Base-by-base conservation (phyloP, 148 eudicot genomes). In the Vaccinium macrocarpon region DNA sequence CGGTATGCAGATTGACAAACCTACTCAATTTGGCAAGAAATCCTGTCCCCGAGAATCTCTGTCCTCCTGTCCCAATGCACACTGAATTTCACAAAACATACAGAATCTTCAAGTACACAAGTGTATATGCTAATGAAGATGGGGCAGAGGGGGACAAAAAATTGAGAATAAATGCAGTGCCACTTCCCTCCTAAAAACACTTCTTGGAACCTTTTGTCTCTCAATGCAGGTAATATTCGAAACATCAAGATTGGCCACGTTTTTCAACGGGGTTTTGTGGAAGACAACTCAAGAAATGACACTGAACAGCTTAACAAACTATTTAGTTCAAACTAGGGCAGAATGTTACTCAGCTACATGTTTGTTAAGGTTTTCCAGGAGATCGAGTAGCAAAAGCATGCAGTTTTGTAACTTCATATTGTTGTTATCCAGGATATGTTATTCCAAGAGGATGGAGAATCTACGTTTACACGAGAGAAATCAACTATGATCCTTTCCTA, bases 401-500 rank as follows among this genome's bases (percentile, higher is more conserved):
- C 13, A 32, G 35, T 32, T 56, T 42, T 59, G 46, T 8, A 3
- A 32, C n/a, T 56, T 18, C 8, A 6, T 57, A 32, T 32, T 32
- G 5, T 57, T 42, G 4, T 74, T 55, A 16, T 57, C 18, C 23
- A 94, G 98, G 98, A 66, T 95, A 80, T 76, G 82, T 92, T 80
- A 86, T 95, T 71, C 98, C 98, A 0, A 86, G 90, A 84, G 98
- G 97, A 10, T 95, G 98, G 98, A 95, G 88, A 89, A 94, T 95
- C 59, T 95, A 95, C 87, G 98, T 94, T 0, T 95, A 94, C 42
- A 91, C 93, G 9, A 91, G 98, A 75, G 98, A 95, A 84, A 86
- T 92, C 32, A 95, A 95, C 81, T 93, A 94, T 79, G 98, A 95
- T 84, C 96, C 93, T 21, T 84, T 84, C 76, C 76, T 93, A 62